These are phyloP conservation scores for Corymbia calophylla DNA, from an alignment of 441 rosid genomes.

Conservation along the genomic window DNA sequence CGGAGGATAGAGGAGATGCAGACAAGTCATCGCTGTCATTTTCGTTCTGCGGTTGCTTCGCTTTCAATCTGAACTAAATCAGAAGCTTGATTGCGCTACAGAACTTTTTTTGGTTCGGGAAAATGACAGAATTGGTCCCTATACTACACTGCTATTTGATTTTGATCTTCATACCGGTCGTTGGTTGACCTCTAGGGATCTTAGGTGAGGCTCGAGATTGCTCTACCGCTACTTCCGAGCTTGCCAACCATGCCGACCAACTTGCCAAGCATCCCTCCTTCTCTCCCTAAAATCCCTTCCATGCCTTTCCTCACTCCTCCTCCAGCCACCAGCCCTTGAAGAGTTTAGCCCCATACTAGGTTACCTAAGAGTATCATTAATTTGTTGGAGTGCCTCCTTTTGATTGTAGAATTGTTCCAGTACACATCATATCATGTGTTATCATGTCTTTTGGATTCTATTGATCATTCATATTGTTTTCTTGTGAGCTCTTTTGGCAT, in stretches of 20 bases:
- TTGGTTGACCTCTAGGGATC: too few relatives aligned
- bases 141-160: too few relatives aligned
- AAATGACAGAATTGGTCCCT: too few relatives aligned
- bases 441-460: neutral
- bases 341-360: neutral
- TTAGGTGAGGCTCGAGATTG: neutral
- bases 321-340: neutral
- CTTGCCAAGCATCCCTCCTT: neutral
- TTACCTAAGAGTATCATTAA: neutral
- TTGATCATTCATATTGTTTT: neutral
- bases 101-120: neutral
- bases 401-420: neutral
- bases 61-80: neutral
- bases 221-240: neutral
- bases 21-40: slow-evolving; percentile 41
- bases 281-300: neutral
- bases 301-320: neutral
- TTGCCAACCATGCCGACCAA: neutral
- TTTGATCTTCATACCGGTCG: too few relatives aligned
- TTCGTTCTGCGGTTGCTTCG: neutral
- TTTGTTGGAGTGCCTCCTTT: neutral
- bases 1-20: slow-evolving; percentile 22
- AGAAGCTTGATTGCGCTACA: neutral
- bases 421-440: neutral
- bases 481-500: neutral